These are phyloP conservation scores for Podila clonocystis DNA, from an alignment of 192 early-diverging fungal species.

Conservation along the genomic window DNA sequence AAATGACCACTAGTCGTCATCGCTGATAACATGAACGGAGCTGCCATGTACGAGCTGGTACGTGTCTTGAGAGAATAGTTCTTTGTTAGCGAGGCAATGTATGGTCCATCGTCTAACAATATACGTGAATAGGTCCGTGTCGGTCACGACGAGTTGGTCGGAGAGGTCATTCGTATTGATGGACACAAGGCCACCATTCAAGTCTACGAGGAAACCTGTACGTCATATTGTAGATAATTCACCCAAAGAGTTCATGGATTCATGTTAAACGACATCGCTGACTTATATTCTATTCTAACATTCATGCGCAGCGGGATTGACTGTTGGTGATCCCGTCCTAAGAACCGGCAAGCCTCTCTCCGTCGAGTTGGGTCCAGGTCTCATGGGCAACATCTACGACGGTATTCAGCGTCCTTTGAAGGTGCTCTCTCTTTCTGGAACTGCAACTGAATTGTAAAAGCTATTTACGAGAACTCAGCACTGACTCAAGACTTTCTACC, in stretches of 20 bases:
- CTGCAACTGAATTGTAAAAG: no score
- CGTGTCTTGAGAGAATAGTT: slow-evolving; percentile 13
- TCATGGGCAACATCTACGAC: slow-evolving; percentile 97
- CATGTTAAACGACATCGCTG: no score
- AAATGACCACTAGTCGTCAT: slow-evolving; percentile 79
- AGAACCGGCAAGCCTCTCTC: slow-evolving; percentile 98
- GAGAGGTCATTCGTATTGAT: slow-evolving; percentile 99
- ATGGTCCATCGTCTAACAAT: not conserved
- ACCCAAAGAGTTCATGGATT: no score
- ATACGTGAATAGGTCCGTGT: slow-evolving; percentile 81
- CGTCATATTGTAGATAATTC: slow-evolving; percentile 4
- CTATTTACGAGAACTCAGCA: not conserved
- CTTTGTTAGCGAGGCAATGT: not conserved
- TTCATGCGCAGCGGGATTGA: slow-evolving; percentile 81
- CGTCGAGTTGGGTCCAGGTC: slow-evolving; percentile 98
- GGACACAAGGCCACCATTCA: slow-evolving; percentile 99
- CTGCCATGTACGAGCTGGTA: slow-evolving; percentile 99
- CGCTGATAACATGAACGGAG: slow-evolving; percentile 98
- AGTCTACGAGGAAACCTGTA: slow-evolving; percentile 99
- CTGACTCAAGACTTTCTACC: not conserved
- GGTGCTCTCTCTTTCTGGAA: slow-evolving; percentile 50
- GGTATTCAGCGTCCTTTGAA: slow-evolving; percentile 99
- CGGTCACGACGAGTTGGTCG: slow-evolving; percentile 96
- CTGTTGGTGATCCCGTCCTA: slow-evolving; percentile 98
- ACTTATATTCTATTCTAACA: no score